These are phyloP conservation scores for Helichrysum umbraculigerum DNA, from an alignment of 129 eudicot genomes.

Conservation along the genomic window DNA sequence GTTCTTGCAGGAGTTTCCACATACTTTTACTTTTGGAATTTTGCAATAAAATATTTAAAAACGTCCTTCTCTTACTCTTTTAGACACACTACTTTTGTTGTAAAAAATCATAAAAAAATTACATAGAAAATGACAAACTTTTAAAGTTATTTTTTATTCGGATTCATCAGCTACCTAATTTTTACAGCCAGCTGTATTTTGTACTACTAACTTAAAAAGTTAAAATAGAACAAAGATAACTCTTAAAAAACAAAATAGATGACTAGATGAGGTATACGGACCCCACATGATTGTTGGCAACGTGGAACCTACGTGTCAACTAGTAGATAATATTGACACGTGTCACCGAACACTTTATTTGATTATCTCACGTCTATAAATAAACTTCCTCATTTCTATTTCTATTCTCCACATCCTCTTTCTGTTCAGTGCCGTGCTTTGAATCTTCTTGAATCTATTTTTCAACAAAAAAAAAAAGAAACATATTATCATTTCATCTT, in stretches of 20 bases:
- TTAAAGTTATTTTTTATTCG: background rate
- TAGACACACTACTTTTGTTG: background rate
- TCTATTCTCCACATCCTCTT: constrained; percentile 12
- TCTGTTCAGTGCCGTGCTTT: background rate
- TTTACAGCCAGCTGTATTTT: constrained; percentile 30
- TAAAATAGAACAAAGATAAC: background rate
- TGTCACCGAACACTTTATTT: background rate
- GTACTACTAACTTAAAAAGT: background rate
- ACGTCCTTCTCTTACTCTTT: too few species aligned
- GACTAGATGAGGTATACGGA: too few species aligned
- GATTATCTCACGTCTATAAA: constrained; percentile 19
- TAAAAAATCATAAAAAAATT: too few species aligned
- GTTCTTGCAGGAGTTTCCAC: too few species aligned
- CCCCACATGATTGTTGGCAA: constrained; percentile 29
- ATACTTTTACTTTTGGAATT: too few species aligned
- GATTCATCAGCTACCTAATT: constrained; percentile 6
- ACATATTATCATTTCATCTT: background rate
- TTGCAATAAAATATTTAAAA: too few species aligned
- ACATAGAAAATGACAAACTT: background rate
- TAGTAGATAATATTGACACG: constrained; percentile 26
- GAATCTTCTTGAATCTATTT: background rate
- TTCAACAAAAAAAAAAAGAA: background rate
- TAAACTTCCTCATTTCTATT: constrained; percentile 8
- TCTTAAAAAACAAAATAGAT: too few species aligned
- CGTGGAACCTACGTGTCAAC: constrained; percentile 65